Evolutionary conservation across 2,329 filamentous ascomycete species (phyloP).

Genomic region (Xylaria arbuscula): DNA sequence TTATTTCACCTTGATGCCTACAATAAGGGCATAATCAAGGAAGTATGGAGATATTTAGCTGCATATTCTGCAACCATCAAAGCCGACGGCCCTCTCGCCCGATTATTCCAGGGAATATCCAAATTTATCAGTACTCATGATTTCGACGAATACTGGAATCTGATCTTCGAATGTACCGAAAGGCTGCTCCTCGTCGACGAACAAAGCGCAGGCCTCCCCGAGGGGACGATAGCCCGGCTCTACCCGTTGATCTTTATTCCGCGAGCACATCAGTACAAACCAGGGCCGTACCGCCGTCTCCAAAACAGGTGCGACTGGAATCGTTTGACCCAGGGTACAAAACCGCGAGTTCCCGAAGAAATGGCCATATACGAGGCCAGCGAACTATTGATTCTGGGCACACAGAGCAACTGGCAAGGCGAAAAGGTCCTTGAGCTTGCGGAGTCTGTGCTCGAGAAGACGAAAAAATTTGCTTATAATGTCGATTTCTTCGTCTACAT

Average conservation of each 20-base stretch:
- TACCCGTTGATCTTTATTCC: conserved; percentile 48
- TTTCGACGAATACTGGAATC: conserved; percentile 48
- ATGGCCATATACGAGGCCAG: conserved; percentile 44
- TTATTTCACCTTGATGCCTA: conserved; percentile 47
- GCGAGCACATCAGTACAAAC: conserved; percentile 44
- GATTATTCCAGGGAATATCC: conserved; percentile 46
- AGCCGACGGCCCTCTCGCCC: conserved; percentile 44
- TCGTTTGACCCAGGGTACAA: conserved; percentile 40
- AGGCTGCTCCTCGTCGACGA: conserved; percentile 46
- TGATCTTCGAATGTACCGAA: conserved; percentile 49
- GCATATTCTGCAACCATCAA: conserved; percentile 43
- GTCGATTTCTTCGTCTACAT: conserved; percentile 47
- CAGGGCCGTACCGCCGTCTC: conserved; percentile 45
- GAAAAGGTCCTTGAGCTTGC: conserved; percentile 43
- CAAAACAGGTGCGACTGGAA: conserved; percentile 46
- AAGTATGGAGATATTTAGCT: conserved; percentile 48
- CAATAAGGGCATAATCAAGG: conserved; percentile 46
- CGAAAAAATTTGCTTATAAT: conserved; percentile 45
- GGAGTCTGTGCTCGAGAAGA: conserved; percentile 44
- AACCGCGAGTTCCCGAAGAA: conserved; percentile 44
- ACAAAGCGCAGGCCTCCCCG: conserved; percentile 43
- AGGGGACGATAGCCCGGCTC: conserved; percentile 45
- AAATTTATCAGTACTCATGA: conserved; percentile 47
- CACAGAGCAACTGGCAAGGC: conserved; percentile 43
- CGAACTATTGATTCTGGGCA: conserved; percentile 45